Base-by-base conservation (phyloP, 768 basidiomycete genomes). In the Gloeophyllum trabeum region DNA sequence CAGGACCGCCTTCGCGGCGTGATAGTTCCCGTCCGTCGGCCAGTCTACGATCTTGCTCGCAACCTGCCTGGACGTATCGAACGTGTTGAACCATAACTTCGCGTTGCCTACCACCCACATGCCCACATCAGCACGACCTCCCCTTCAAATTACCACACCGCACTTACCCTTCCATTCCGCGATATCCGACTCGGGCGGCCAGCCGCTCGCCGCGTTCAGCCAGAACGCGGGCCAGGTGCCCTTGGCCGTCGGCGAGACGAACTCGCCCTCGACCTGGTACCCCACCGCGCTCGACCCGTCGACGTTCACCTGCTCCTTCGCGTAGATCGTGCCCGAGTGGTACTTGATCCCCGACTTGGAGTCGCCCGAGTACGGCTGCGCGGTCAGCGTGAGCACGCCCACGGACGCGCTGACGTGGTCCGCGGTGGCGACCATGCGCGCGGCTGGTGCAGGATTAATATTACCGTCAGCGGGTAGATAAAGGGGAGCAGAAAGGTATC, bases 171-270 rank as follows among this genome's bases (percentile, higher is more conserved):
- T 69, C 67, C 67, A 68, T 54, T 69, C 67, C 6, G 64, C 66
- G 23, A 68, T 63, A 43, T 67, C 66, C 4, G 54, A 46, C 48
- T 69, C 67, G 3, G 67, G 67, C 10, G 66, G 67, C 66, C 67
- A 68, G 41, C 61, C 46, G 40, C 58, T 58, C 10, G 68, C 67
- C 13, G 64, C 7, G 45, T 47, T 49, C 40, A 63, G 40, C 64
- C 67, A 69, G 45, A 69, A 69, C 10, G 67, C 67, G 39, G 67
- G 67, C 67, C 67, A 69, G 2, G 66, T 67, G 14, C 53, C 67
- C 20, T 35, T 46, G 2, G 54, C 56, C 4, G 67, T 69, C 3
- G 67, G 64, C 0, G 67, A 44, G 37, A 64, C 64, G 28, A 69
- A 69, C 43, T 69, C 67, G 32, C 67, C 67, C 10, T 60, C 57